Base-by-base conservation (phyloP, 192 early-diverging fungal genomes). In the Chytriomyces sp. region DNA sequence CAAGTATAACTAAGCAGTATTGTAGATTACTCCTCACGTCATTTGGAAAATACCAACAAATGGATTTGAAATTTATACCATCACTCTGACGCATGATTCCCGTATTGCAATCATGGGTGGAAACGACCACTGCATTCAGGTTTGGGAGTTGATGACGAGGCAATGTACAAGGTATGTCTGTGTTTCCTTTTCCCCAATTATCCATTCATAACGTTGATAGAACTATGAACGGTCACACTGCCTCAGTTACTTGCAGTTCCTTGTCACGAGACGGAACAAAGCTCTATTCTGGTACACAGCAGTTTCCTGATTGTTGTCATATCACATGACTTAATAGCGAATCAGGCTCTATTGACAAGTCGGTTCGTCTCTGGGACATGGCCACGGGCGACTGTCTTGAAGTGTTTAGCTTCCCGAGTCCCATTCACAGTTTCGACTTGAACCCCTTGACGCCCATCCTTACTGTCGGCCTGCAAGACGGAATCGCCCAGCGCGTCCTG, bases 331-430 rank as follows among this genome's bases (percentile, higher is more conserved):
- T 49, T 14, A 58, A 12, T 1, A 58, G 56, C 56, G n/a, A n/a
- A n/a, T n/a, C 2, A 73, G 71, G 62, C 0, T 73, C 71, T n/a
- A 38, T 22, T 7, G 74, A 75, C 55, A 72, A 72, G 14, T 72
- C 68, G 0, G 54, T 75, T 38, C 74, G 74, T 19, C 39, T 75
- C 22, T 75, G 74, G 74, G 64, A 69, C 38, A 33, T 75, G 6
- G 10, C 17, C 31, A 59, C 31, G 3, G 57, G 59, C 7, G 22
- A 75, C 6, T 52, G 31, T 17, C 57, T 70, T 19, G 58, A 68
- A 64, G n/a, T 28, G 6, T 71, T 59, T 55, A 39, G 17, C 2
- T 75, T 75, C 55, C 31, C 60, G 7, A 52, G 60, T 52, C 60
- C n/a, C 25, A 52, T 73, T 4, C 52, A 73, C 61, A 64, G 60